Evolutionary conservation across 2,329 filamentous ascomycete species (phyloP), one percentile per base, ranked within the genome.

Genomic region (Colletotrichum sp.): DNA sequence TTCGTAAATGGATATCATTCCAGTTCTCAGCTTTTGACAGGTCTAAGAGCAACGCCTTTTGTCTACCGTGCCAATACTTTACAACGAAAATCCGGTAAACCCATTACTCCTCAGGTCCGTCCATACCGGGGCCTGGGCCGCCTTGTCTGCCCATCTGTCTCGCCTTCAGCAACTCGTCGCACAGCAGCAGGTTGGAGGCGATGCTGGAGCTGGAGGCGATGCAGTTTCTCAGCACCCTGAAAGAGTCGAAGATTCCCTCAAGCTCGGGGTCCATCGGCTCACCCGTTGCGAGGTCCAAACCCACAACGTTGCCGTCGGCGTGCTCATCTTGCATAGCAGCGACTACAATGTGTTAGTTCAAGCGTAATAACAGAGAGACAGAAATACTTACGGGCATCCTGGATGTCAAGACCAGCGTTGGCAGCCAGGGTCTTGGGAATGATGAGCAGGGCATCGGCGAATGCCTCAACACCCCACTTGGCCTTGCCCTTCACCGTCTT

Each of bases 371-470:
- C 7, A 43, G 7, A 68, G 77, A 57, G 65, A 77, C 48, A 59
- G 7, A 12, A 57, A 28, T 32, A 92, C 95, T 90, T 90, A 96
- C 95, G 89, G 79, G 96, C 94, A 87, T 99, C 97, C 87, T 99
- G 97, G 77, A 99, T 95, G 83, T 99, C 97, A 81, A 98, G 96
- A 76, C 97, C 97, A 68, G 95, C 95, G 83, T 99, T 99, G 79
- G 96, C 96, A 61, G 97, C 97, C 78, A 99, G 90, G 3, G 96
- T 99, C 92, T 99, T 99, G 81, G 97, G 97, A 82, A 99, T 99
- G 81, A 99, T 90, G 77, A 99, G 90, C 61, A 99, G 90, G 69
- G 97, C 96, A 86, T 99, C 96, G 9, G 97, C 95, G 84, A 99
- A 99, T 9, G 97, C 97, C 79, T 94, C 92, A 9, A 99, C 96